Conservation (phyloP, 2,329 filamentous ascomycete species). For the Corynespora cassiicola region DNA sequence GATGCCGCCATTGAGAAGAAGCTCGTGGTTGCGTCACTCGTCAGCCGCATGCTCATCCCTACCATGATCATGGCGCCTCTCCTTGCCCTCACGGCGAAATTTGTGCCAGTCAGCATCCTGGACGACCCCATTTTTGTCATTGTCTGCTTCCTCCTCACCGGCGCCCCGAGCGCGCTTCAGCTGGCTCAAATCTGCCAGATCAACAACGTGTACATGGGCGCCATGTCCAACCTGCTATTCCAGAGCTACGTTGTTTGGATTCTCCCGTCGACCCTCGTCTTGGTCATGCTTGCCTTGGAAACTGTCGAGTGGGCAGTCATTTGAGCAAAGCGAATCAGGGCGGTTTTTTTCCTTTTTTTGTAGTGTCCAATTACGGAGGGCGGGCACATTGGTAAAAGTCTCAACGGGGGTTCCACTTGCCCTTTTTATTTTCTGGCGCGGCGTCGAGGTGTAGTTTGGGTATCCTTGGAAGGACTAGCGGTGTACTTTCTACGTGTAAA, state of each 20-base stretch:
- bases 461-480: too few relatives aligned
- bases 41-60: slow-evolving; percentile 91
- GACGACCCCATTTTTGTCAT: slow-evolving; percentile 98
- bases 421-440: too few relatives aligned
- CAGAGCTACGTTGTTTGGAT: slow-evolving; percentile 99
- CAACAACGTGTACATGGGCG: slow-evolving; percentile 92
- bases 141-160: slow-evolving; percentile 94
- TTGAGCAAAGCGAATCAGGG: too few relatives aligned
- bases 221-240: slow-evolving; percentile 92
- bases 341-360: not conserved
- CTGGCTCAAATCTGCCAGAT: slow-evolving; percentile 98
- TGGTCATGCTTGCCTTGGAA: slow-evolving; percentile 91
- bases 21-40: slow-evolving; percentile 82
- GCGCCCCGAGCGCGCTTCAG: slow-evolving; percentile 91
- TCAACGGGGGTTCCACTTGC: too few relatives aligned
- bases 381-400: too few relatives aligned
- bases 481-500: too few relatives aligned
- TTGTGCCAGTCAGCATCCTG: slow-evolving; percentile 88
- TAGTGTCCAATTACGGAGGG: too few relatives aligned
- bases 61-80: slow-evolving; percentile 92
- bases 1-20: slow-evolving; percentile 73
- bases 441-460: too few relatives aligned
- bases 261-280: slow-evolving; percentile 85
- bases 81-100: slow-evolving; percentile 86
- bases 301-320: slow-evolving; percentile 89